Base-by-base conservation (phyloP, 2,329 filamentous ascomycete species). In the Apiospora kogelbergensis region DNA sequence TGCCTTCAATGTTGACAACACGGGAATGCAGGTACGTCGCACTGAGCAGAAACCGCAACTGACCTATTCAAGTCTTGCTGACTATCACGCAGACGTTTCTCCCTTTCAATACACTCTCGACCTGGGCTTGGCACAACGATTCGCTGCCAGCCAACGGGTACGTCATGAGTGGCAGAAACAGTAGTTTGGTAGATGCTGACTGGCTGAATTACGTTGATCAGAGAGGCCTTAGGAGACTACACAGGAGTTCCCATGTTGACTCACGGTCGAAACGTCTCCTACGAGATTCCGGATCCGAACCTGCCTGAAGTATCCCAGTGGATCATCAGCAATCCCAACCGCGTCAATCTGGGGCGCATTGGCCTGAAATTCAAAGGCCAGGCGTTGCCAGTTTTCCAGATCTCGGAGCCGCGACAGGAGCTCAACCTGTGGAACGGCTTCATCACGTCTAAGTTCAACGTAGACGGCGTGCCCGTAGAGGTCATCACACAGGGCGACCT, bases 251-350 rank as follows among this genome's bases (percentile, higher is more conserved):
- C 73, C 0, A 75, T 73, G 65, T 41, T 74, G 10, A 82, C 81
- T 0, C 79, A 82, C 26, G 79, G 79, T 5, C 75, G 76, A 45
- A 80, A 81, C 37, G 76, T 82, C 5, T 79, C 77, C 0, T 82
- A 82, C 65, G 80, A 81, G 33, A 73, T 80, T 0, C 78, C 79
- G 0, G 79, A 82, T 24, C 73, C 79, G 0, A 70, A 75, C 0
- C 77, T 82, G 5, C 80, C 79, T 4, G 73, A 75, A 15, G 73
- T 80, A 15, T 84, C 83, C 3, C 83, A 87, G 69, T 88, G 86
- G 86, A 75, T 88, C 24, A 86, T 86, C 40, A 79, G 81, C n/a
- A 84, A 84, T 60, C 82, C 81, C 0, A 83, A 84, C 30, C 78
- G 82, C 2, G 75, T 84, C 42, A 84, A 84, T 63, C 73, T 84